Evolutionary conservation across 2,329 filamentous ascomycete genomes (phyloP), one percentile per base, ranked within the genome.

Genomic region (Cyphellophora europaea): DNA sequence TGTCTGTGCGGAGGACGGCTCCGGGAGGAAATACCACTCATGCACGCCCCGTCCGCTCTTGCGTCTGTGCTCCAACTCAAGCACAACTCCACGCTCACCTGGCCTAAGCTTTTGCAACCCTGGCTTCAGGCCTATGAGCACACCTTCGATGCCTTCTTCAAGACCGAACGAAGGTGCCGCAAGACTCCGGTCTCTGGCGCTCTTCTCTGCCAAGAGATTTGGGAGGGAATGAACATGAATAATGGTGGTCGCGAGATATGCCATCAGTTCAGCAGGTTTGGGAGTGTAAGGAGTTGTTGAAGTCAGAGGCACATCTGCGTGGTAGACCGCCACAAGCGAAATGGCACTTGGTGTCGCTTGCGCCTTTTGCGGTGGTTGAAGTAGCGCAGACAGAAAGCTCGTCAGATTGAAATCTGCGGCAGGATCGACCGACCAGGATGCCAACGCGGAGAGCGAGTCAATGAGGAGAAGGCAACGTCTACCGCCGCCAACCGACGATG

Each of bases 161-260:
- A 95, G 67, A 0, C 89, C 91, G 57, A 83, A 93, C 6, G 74
- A 72, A 0, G 89, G 89, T 41, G 80, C 79, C 4, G 74, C 74
- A 5, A 84, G 64, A 50, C 82, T 87, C 38, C 82, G 73, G 56
- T 91, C 79, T 6, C 72, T 70, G 3, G 89, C 87, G n/a, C 71
- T 72, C 54, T 86, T 86, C 23, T 73, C 70, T 18, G 78, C 77
- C 4, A 91, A 68, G 28, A 83, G 73, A 48, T 95, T 86, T 5
- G 75, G 64, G 25, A 95, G 70, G 11, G 77, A 82, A 25, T 80
- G 77, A 0, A 83, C 67, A 4, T 74, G 77, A 40, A 96, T 69
- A 35, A 96, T 73, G 3, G 86, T 80, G 3, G 91, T 98, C n/a
- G 88, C 84, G 38, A 95, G 77, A 58, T 93, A 93, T 30, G 71